phyloP scores from a whole-genome alignment of 2,329 filamentous ascomycete species.

The Hymenoscyphus infarciens region DNA sequence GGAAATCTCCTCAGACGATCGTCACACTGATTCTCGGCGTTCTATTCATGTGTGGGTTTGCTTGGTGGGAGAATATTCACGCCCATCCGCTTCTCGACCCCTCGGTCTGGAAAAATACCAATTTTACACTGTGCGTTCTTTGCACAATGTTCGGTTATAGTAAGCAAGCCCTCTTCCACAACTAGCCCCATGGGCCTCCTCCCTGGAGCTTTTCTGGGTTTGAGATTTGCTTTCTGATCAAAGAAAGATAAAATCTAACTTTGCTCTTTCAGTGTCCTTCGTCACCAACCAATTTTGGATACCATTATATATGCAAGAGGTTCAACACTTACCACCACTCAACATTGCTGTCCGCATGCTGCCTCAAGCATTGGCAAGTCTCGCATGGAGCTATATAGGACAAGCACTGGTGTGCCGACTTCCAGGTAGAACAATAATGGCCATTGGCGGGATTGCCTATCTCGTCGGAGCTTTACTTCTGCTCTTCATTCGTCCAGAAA shows the following conservation, averaged over 20 bases:
- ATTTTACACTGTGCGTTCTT: constrained; percentile 55
- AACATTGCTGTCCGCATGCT: constrained; percentile 59
- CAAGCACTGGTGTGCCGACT: constrained; percentile 59
- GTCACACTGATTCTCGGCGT: constrained; percentile 58
- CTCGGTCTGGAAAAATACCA: constrained; percentile 55
- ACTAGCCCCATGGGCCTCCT: not conserved
- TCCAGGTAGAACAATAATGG: constrained; percentile 61
- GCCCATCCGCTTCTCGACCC: constrained; percentile 50
- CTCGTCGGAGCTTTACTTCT: constrained; percentile 47
- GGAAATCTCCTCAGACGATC: constrained; percentile 60
- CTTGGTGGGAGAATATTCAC: constrained; percentile 58
- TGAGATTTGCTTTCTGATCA: not conserved
- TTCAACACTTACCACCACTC: constrained; percentile 47
- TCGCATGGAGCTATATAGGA: constrained; percentile 61
- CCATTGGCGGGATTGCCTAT: constrained; percentile 40
- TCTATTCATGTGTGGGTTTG: constrained; percentile 51
- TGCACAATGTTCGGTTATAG: constrained; percentile 53
- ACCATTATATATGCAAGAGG: constrained; percentile 60
- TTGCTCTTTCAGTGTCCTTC: constrained; percentile 48
- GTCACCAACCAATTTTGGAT: constrained; percentile 59
- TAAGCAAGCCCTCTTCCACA: not conserved
- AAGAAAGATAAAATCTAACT: not conserved
- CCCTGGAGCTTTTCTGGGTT: not conserved
- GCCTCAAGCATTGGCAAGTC: constrained; percentile 60
- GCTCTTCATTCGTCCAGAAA: constrained; percentile 51